Percentiles rank a stretch among this genome's conserved stretches.
Conservation (phyloP, 441 rosid species). For the Eruca vesicaria region DNA sequence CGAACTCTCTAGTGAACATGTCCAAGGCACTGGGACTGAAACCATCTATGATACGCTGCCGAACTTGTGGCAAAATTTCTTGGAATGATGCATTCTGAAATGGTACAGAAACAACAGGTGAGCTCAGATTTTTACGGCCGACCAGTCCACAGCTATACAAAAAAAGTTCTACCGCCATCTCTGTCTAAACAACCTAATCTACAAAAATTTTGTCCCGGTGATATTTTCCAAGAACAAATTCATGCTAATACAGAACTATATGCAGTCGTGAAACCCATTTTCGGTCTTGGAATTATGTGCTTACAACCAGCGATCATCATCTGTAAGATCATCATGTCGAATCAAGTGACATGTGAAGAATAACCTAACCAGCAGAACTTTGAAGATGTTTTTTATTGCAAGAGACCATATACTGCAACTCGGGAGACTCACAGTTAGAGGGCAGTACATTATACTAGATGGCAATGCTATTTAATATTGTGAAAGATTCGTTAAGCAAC, state of each 20-base stretch:
- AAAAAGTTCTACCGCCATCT: constrained; percentile 11
- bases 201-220: background rate
- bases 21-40: constrained; percentile 77
- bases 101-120: constrained; percentile 16
- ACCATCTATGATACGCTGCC: constrained; percentile 84
- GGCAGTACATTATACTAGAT: constrained; percentile 1
- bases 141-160: background rate
- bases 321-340: background rate
- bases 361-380: background rate
- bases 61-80: constrained; percentile 71
- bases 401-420: background rate
- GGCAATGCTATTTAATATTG: constrained; percentile 1
- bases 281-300: background rate
- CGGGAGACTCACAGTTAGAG: background rate
- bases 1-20: constrained; percentile 82
- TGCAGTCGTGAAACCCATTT: constrained; percentile 12
- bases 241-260: constrained; percentile 6
- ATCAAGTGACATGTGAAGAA: background rate
- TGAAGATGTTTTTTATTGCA: background rate
- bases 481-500: constrained; percentile 4
- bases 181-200: constrained; percentile 3
- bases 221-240: constrained; percentile 9
- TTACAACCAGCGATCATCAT: background rate
- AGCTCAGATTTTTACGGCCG: constrained; percentile 9
- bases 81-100: constrained; percentile 79